These are phyloP conservation scores for Eucalyptus camaldulensis DNA, from an alignment of 345 rosid genomes.

Conservation along the genomic window DNA sequence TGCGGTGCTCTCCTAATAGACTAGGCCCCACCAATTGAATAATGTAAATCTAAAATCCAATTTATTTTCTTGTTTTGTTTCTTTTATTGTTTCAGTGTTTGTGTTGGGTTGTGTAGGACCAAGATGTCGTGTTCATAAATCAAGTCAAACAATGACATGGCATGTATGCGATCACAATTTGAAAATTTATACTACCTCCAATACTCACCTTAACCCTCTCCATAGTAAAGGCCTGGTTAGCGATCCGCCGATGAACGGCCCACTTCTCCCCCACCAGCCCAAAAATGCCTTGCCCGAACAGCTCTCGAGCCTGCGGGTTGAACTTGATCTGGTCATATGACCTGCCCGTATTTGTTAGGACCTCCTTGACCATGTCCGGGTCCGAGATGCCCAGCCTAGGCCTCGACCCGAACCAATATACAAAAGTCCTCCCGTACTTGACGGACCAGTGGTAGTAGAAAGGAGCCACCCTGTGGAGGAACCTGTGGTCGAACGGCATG, in stretches of 20 bases:
- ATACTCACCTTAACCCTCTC: conserved; percentile 52
- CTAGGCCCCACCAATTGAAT: neutral
- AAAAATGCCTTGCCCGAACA: conserved; percentile 57
- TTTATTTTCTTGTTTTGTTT: neutral
- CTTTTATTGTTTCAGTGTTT: neutral
- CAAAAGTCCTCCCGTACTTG: conserved; percentile 39
- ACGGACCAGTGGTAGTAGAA: conserved; percentile 47
- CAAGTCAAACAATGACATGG: neutral
- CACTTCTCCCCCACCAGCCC: conserved; percentile 53
- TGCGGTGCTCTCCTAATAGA: rapidly evolving
- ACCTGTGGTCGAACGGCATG: conserved; percentile 11
- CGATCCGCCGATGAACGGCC: conserved; percentile 55
- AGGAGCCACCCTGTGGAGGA: conserved; percentile 37
- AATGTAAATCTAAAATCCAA: rapidly evolving
- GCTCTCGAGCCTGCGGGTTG: conserved; percentile 44
- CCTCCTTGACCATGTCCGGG: conserved; percentile 47
- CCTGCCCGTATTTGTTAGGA: conserved; percentile 22
- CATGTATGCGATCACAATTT: neutral
- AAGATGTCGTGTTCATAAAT: neutral
- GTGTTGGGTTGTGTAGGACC: neutral
- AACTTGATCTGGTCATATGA: conserved; percentile 15
- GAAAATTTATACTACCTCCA: neutral
- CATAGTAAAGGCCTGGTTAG: conserved; percentile 47
- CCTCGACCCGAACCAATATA: conserved; percentile 70
- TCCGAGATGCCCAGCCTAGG: conserved; percentile 56